These are phyloP conservation scores for Pseudogymnoascus sp. DNA, from an alignment of 2,329 filamentous ascomycete genomes.

Conservation along the genomic window DNA sequence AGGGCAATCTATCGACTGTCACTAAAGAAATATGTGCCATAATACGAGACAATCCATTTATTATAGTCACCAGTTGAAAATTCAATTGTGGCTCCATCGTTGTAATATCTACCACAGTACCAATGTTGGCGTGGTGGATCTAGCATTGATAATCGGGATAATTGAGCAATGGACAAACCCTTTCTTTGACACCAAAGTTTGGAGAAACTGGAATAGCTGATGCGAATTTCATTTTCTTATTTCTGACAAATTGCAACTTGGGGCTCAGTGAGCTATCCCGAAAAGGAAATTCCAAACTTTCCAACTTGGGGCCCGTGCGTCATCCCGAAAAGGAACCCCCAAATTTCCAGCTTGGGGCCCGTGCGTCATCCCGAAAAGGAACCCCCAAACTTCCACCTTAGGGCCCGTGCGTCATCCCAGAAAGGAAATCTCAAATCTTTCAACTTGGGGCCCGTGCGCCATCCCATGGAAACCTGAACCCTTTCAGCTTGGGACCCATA, in stretches of 20 bases:
- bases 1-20: not conserved
- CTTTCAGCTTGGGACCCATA: not conserved
- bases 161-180: not conserved
- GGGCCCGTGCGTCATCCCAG: not conserved
- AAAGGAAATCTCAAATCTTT: not conserved
- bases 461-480: not conserved
- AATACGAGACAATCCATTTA: not conserved
- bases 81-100: not conserved
- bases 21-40: not conserved
- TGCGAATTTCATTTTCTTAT: not conserved
- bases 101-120: not conserved
- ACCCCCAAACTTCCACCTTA: not conserved
- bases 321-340: not conserved
- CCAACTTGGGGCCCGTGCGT: not conserved
- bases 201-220: not conserved
- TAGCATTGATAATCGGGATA: not conserved
- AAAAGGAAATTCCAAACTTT: not conserved
- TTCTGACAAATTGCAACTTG: not conserved
- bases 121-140: not conserved
- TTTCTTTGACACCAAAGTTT: not conserved
- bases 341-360: not conserved
- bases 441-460: not conserved
- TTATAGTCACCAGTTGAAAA: not conserved
- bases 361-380: not conserved
- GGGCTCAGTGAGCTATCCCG: not conserved